Conservation (phyloP, 495 filamentous ascomycete species). For the Massariosphaeria phaeospora region DNA sequence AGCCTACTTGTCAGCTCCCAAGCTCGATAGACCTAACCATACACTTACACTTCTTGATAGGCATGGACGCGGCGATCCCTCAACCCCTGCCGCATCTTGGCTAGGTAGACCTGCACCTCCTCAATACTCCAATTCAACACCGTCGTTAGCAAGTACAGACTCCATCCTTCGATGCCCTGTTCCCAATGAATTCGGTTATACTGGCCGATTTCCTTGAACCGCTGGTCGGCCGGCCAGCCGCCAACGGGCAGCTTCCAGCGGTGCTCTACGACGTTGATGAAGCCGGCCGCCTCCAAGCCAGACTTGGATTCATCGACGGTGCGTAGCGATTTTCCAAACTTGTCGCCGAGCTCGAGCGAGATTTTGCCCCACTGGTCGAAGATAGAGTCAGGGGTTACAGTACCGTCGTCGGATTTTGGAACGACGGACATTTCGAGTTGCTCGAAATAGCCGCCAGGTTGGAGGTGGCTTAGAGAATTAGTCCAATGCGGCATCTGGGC, state of each 20-base stretch:
- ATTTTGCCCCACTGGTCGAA: constrained; percentile 29
- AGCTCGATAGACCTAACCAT: background rate
- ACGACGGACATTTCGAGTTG: constrained; percentile 30
- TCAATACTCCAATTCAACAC: constrained; percentile 19
- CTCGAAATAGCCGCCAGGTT: constrained; percentile 38
- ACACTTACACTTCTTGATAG: constrained; percentile 3
- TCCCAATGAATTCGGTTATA: constrained; percentile 31
- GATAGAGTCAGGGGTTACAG: constrained; percentile 25
- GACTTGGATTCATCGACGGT: constrained; percentile 26
- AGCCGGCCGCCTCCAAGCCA: constrained; percentile 30
- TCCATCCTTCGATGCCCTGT: constrained; percentile 31
- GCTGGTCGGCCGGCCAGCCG: constrained; percentile 28
- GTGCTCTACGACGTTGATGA: constrained; percentile 29
- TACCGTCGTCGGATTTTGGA: constrained; percentile 28
- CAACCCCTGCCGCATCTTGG: constrained; percentile 25
- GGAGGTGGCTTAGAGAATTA: constrained; percentile 27
- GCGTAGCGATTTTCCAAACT: constrained; percentile 31
- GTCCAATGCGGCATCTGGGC: constrained; percentile 34
- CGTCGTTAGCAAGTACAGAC: constrained; percentile 27
- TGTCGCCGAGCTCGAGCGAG: constrained; percentile 24
- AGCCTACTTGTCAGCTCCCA: background rate
- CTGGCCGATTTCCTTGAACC: constrained; percentile 28
- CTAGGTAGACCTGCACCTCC: constrained; percentile 26
- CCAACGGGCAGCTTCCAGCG: constrained; percentile 29
- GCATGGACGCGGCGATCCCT: constrained; percentile 24